Conservation (phyloP, 78 protist genomes). For the slime mould (Dictyostelium discoideum) region DNA sequence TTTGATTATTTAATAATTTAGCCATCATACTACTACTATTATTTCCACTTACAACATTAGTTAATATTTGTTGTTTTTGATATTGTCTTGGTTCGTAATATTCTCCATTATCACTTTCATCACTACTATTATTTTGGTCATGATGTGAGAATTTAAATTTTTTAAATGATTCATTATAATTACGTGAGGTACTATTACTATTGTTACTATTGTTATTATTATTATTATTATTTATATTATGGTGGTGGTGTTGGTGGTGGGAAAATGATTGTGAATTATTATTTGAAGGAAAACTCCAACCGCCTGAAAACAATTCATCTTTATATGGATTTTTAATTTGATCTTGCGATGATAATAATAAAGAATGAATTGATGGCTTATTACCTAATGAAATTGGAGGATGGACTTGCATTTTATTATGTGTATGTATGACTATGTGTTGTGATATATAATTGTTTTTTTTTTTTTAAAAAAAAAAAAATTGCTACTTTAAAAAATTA, state of each 20-base stretch:
- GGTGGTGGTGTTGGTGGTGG: not conserved
- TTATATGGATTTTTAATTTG: not conserved
- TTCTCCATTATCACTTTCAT: constrained; percentile 27
- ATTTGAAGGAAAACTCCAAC: not conserved
- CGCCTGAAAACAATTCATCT: constrained; percentile 3
- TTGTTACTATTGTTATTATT: not conserved
- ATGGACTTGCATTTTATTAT: constrained; percentile 9
- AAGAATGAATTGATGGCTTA: constrained; percentile 12
- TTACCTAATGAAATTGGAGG: not conserved
- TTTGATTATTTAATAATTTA: not conserved
- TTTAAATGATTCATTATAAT: not conserved
- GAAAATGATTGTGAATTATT: not conserved
- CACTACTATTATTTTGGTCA: not conserved
- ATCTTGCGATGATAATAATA: constrained; percentile 7
- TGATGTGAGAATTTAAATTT: constrained; percentile 12
- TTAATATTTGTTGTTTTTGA: not conserved
- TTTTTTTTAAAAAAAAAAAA: not conserved
- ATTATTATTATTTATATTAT: not conserved
- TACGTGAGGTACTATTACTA: not conserved
- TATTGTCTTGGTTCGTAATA: not conserved
- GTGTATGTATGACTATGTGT: not conserved
- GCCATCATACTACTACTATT: not conserved
- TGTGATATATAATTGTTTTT: not conserved
- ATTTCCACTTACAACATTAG: not conserved
- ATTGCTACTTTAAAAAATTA: not conserved